Percentiles rank a stretch among this genome's conserved stretches.
Conservation (phyloP, 805 yeast genomes). For the Schwanniomyces sp. region DNA sequence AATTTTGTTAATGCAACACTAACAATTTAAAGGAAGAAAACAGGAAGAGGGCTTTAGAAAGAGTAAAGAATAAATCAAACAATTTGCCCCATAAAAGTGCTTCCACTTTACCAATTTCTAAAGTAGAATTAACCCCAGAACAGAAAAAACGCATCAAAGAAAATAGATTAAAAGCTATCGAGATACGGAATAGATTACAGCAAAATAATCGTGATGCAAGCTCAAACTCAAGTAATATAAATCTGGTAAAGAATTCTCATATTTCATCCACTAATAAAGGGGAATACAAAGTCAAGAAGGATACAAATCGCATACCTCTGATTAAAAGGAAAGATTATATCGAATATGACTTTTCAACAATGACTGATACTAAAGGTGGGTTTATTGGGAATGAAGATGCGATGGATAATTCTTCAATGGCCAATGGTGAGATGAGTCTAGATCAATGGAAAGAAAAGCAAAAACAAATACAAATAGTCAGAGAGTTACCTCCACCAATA, state of each 20-base stretch:
- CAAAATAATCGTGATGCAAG: conserved; percentile 38
- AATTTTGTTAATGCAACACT: background rate
- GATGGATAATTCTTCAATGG: conserved; percentile 13
- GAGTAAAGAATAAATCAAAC: conserved; percentile 38
- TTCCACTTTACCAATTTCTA: background rate
- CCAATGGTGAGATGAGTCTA: conserved; percentile 22
- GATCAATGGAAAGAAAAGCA: conserved; percentile 53
- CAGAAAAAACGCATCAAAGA: conserved; percentile 50
- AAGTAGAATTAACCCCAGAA: conserved; percentile 43
- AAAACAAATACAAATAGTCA: conserved; percentile 32
- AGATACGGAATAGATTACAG: conserved; percentile 34
- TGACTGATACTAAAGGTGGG: conserved; percentile 89
- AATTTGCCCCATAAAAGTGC: background rate
- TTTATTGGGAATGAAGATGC: conserved; percentile 46
- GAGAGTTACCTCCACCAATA: conserved; percentile 68
- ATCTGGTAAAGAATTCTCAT: background rate
- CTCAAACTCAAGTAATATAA: background rate
- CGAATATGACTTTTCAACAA: conserved; percentile 86
- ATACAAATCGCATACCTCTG: conserved; percentile 16
- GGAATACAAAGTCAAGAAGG: background rate
- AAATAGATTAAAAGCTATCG: conserved; percentile 55
- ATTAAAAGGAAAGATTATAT: conserved; percentile 67
- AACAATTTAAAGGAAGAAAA: conserved; percentile 52
- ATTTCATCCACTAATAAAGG: conserved; percentile 10
- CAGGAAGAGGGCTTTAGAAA: conserved; percentile 59